Conservation (phyloP, 2,329 filamentous ascomycete species). For the Hymenoscyphus fructigenus region DNA sequence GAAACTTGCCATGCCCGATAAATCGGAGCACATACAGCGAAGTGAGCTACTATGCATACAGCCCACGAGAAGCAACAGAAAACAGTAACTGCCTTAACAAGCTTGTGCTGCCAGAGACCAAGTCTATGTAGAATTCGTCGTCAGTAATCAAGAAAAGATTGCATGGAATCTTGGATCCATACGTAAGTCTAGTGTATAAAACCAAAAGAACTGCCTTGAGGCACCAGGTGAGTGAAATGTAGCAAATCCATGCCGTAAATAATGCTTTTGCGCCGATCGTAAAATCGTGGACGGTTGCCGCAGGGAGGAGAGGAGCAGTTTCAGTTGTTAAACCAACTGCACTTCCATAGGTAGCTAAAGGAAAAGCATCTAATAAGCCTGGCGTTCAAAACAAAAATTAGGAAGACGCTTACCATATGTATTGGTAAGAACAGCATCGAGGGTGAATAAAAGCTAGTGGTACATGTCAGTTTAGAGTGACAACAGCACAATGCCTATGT, state of each 20-base stretch:
- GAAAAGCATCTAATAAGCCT: background rate
- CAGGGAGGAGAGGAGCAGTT: background rate
- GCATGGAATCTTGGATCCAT: background rate
- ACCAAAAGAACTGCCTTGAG: conserved; percentile 7
- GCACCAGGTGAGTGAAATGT: conserved; percentile 6
- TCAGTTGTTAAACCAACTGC: conserved; percentile 2
- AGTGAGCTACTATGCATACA: background rate
- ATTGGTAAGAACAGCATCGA: background rate
- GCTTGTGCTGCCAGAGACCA: conserved; percentile 9
- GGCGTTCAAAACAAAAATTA: background rate
- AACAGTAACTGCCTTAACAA: conserved; percentile 1
- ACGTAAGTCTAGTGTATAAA: conserved; percentile 9
- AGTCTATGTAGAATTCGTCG: background rate
- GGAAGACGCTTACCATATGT: background rate
- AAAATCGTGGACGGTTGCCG: background rate
- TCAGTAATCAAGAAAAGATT: background rate
- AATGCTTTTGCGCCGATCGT: conserved; percentile 3
- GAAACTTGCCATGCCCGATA: conserved; percentile 2
- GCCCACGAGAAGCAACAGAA: background rate
- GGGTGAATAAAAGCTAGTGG: background rate
- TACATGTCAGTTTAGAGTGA: background rate
- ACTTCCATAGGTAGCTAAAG: background rate
- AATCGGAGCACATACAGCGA: conserved; percentile 9
- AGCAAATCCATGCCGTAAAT: conserved; percentile 9
- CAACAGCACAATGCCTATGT: background rate